Base-by-base conservation (phyloP, 1,284 basidiomycete genomes). In the Cystobasidiaceae sp. region DNA sequence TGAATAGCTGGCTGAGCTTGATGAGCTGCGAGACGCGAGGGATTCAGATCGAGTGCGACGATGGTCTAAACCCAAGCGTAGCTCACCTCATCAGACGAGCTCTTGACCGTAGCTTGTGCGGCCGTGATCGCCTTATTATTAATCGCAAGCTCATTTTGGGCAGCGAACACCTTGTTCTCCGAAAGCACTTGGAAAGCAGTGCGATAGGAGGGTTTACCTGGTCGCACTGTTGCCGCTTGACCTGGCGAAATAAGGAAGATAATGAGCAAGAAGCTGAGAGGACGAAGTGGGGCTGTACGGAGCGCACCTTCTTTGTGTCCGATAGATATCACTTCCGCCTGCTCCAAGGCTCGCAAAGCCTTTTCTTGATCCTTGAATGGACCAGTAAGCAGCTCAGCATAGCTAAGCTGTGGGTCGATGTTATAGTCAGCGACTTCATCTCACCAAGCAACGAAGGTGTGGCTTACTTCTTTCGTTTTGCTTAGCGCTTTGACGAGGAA, bases 361-460 rank as follows among this genome's bases (percentile, higher is more conserved):
- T 80, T 79, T 74, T 97, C 93, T 72, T 93, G 86, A 19, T 88
- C 90, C 76, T 93, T 96, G 85, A 96, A 97, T 0, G 90, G 90
- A 58, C 90, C 86, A 64, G 88, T 78, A 59, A 98, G 79, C 8
- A 90, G 80, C 41, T 91, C 85, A 66, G 91, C 85, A 76, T 97
- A 97, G 9, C 88, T 81, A 15, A 89, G 78, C 89, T 90, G 55
- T 25, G 49, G 13, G 4, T 25, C 30, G 25, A 44, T 23, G 30
- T 41, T 34, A 61, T 69, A 55, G 67, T 7, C 1, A 5, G n/a
- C 44, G 30, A 23, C 11, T 27, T 27, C 48, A n/a, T 33, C 8
- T 13, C 33, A 27, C 21, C 34, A 27, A 27, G 23, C 27, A 8
- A 41, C 32, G 32, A 8, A 28, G 15, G 30, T 68, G 45, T 23